These are phyloP conservation scores for Suillus weaverae DNA, from an alignment of 768 basidiomycete species.

Conservation along the genomic window DNA sequence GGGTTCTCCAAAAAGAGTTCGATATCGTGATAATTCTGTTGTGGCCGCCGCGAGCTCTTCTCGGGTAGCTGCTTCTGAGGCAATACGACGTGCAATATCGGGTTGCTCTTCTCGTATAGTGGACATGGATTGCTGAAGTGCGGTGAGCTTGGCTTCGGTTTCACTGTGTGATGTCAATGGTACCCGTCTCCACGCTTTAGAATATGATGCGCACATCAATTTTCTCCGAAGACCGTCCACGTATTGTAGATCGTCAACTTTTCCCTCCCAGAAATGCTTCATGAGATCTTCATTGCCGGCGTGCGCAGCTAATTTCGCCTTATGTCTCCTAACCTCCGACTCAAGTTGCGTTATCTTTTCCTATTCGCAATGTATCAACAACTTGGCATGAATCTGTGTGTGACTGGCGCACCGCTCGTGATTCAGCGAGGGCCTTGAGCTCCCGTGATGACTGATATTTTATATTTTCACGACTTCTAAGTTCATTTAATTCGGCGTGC, in stretches of 20 bases:
- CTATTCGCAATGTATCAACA: slow-evolving; percentile 34
- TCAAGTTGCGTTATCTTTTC: slow-evolving; percentile 71
- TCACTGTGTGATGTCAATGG: slow-evolving; percentile 40
- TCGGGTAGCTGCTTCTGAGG: slow-evolving; percentile 50
- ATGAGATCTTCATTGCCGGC: slow-evolving; percentile 71
- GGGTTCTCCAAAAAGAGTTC: slow-evolving; percentile 61
- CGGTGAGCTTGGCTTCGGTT: slow-evolving; percentile 48
- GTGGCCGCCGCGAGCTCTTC: slow-evolving; percentile 47
- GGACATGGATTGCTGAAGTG: slow-evolving; percentile 52
- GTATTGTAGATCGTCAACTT: slow-evolving; percentile 51
- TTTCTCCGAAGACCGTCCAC: slow-evolving; percentile 53
- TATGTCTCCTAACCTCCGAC: slow-evolving; percentile 73
- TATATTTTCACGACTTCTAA: slow-evolving; percentile 60
- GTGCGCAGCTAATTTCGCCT: slow-evolving; percentile 74
- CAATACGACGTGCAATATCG: slow-evolving; percentile 51
- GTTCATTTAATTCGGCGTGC: slow-evolving; percentile 63
- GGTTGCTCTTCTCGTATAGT: slow-evolving; percentile 48
- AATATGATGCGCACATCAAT: slow-evolving; percentile 47
- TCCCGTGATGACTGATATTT: slow-evolving; percentile 64
- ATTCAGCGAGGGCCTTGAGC: slow-evolving; percentile 61
- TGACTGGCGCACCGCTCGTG: slow-evolving; percentile 46
- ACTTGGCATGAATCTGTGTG: slow-evolving; percentile 9
- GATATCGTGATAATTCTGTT: slow-evolving; percentile 59
- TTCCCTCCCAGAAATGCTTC: slow-evolving; percentile 61
- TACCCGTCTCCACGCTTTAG: not conserved